Base-by-base conservation (phyloP, 495 filamentous ascomycete species). In the Xylaria nigripes region DNA sequence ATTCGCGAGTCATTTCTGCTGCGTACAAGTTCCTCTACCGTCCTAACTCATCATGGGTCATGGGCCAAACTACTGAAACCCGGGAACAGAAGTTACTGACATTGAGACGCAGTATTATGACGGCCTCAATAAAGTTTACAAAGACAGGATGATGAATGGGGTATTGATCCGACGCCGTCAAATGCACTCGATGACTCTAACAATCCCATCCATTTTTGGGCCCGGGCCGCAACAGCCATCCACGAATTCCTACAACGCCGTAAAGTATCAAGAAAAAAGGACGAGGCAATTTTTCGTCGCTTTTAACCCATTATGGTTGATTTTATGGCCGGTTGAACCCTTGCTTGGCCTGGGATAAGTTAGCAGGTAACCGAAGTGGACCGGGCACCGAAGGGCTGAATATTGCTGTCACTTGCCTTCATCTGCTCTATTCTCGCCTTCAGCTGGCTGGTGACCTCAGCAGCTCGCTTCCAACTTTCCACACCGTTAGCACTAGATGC, bases 401-500 rank as follows among this genome's bases (percentile, higher is more conserved):
- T n/a, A 1, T 38, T 30, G 18, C 15, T 12, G 15, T 25, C 41
- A 53, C 60, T 59, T 67, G 78, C 78, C 75, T 81, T 81, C 78
- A 81, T 81, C 67, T 74, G 72, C 77, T 99, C 94, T 68, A 99
- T 99, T 69, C 92, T 80, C 41, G 90, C 86, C 76, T 97, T 99
- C 63, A 99, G 71, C 69, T 93, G 90, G 68, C 87, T 96, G 38
- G 94, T 99, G 10, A 99, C 94, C 74, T 99, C 94, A n/a, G 93
- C 93, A 25, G 94, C 94, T 60, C 94, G 75, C 75, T 91, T 94
- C 90, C 93, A 99, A 66, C 89, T 96, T 71, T 96, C 93, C 43
- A 89, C 86, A 8, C 72, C 72, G 12, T 83, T 85, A 42, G 83
- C 80, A 8, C 63, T 64, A 43, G 65, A 60, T n/a, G 55, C 65